These are phyloP conservation scores for Cudoniella acicularis DNA, from an alignment of 495 filamentous ascomycete species.

Conservation along the genomic window DNA sequence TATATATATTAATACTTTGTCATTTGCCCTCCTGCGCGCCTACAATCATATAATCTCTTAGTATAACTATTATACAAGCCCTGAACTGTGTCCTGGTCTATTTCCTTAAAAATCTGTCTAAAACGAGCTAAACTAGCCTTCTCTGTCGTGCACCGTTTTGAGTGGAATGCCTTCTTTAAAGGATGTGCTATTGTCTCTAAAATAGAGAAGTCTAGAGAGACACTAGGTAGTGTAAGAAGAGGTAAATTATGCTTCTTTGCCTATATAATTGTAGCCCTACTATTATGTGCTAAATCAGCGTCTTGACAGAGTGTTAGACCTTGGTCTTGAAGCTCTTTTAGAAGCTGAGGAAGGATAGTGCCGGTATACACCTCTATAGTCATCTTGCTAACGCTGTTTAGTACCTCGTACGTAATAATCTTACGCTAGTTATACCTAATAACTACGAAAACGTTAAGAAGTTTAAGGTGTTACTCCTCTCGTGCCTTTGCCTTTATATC, in stretches of 20 bases:
- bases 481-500: constrained; percentile 9
- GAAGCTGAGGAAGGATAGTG: neutral
- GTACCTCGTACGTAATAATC: neutral
- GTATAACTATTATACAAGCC: neutral
- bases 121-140: neutral
- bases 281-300: neutral
- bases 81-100: neutral
- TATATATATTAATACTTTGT: neutral
- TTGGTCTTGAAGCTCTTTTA: neutral
- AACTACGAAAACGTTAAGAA: constrained; percentile 5
- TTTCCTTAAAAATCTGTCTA: neutral
- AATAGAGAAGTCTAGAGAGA: constrained; percentile 2
- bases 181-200: constrained; percentile 1
- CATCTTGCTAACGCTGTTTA: constrained; percentile 8
- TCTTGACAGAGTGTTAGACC: constrained; percentile 6
- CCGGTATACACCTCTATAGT: neutral
- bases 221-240: constrained; percentile 2
- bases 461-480: constrained; percentile 4
- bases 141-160: neutral
- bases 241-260: neutral
- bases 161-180: constrained; percentile 2
- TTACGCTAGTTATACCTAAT: constrained; percentile 4
- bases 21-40: neutral
- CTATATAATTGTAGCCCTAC: neutral
- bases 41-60: neutral